Evolutionary conservation across 371 early-diverging fungal genomes (phyloP).

Genomic region (Mucor indicus): DNA sequence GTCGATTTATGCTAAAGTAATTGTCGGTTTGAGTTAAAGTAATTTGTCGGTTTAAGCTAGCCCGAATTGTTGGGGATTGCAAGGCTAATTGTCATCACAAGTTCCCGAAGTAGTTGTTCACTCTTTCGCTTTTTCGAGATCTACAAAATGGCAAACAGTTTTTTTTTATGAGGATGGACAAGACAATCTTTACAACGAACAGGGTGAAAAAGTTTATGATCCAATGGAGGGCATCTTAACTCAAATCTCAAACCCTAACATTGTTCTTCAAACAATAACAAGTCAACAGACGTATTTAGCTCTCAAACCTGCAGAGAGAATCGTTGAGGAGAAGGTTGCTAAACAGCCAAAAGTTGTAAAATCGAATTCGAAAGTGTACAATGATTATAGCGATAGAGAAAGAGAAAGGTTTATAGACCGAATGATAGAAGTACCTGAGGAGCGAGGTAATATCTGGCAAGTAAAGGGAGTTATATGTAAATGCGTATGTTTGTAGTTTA

Average conservation of each 20-base stretch:
- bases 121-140: conserved; percentile 7
- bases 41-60: background rate
- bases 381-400: conserved; percentile 8
- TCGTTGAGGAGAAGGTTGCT: conserved; percentile 7
- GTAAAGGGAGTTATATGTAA: conserved; percentile 3
- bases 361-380: conserved; percentile 5
- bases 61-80: background rate
- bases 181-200: conserved; percentile 7
- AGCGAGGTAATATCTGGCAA: background rate
- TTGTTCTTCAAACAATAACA: conserved; percentile 6
- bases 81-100: conserved; percentile 6
- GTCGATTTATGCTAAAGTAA: no score
- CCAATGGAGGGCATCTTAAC: conserved; percentile 4
- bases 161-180: conserved; percentile 8
- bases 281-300: conserved; percentile 6
- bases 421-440: no score
- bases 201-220: conserved; percentile 9
- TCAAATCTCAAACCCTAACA: background rate
- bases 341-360: conserved; percentile 6
- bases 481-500: conserved; percentile 1
- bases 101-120: conserved; percentile 7
- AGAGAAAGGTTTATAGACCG: conserved; percentile 1
- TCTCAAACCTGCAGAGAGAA: conserved; percentile 5
- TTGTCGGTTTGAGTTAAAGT: background rate
- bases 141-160: conserved; percentile 2